A percentile compares a stretch with the other conserved stretches of the same genome.
These are phyloP conservation scores for Cladobotryum mycophilum DNA, from an alignment of 2,329 filamentous ascomycete genomes.

Conservation along the genomic window DNA sequence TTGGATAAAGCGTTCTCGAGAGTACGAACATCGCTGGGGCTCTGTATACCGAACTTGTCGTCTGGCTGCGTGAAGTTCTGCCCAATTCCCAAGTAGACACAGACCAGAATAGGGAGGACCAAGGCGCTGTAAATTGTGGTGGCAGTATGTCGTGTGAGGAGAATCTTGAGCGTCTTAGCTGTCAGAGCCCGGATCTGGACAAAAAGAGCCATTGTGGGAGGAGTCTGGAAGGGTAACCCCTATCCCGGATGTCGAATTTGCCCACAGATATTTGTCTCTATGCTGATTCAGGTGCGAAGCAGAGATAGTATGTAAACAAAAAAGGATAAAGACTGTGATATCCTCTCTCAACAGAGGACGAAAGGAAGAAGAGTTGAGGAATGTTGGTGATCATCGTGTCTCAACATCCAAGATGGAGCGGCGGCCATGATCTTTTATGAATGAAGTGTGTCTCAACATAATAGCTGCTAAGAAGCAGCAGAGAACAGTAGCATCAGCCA, in stretches of 20 bases:
- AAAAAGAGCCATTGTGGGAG: conserved; percentile 35
- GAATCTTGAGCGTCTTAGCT: conserved; percentile 52
- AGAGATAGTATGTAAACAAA: no score
- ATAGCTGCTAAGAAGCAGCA: not conserved
- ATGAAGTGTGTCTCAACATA: not conserved
- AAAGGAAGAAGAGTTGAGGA: not conserved
- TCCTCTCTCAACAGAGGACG: not conserved
- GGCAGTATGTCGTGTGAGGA: conserved; percentile 43
- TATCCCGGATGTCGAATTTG: not conserved
- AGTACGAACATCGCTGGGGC: conserved; percentile 52
- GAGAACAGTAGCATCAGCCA: conserved; percentile 3
- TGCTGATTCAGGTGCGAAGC: no score
- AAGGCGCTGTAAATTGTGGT: conserved; percentile 49
- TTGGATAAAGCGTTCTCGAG: conserved; percentile 55
- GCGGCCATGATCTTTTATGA: not conserved
- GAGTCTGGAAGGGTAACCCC: not conserved
- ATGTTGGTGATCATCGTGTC: not conserved
- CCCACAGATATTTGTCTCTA: no score
- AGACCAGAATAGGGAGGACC: conserved; percentile 49
- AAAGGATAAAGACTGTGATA: not conserved
- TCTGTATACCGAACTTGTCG: conserved; percentile 64
- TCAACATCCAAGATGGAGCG: not conserved
- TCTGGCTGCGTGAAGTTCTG: conserved; percentile 73
- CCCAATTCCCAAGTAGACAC: conserved; percentile 57
- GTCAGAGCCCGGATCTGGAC: conserved; percentile 50